Conservation (phyloP, 108 stramenopile genomes). For the Mayamaea pseudoterrestris region DNA sequence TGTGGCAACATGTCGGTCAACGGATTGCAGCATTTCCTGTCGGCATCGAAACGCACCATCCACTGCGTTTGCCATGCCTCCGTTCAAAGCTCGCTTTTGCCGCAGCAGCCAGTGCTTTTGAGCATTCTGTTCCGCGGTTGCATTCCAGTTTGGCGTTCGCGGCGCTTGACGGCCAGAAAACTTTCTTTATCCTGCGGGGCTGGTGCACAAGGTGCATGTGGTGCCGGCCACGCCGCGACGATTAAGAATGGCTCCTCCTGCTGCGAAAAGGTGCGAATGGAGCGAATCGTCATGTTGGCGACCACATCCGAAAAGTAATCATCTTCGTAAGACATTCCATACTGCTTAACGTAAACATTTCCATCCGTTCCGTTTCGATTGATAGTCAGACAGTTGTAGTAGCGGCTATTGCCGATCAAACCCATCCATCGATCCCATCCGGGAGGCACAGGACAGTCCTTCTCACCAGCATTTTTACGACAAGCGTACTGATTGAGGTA, state of each 20-base stretch:
- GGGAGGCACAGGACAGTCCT: slow-evolving; percentile 3
- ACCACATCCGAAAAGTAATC: slow-evolving; percentile 17
- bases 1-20: no score
- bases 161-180: no score
- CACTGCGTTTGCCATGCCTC: no score
- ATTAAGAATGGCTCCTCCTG: not conserved
- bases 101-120: no score
- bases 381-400: slow-evolving; percentile 9
- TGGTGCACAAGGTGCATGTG: no score
- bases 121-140: no score
- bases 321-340: slow-evolving; percentile 1
- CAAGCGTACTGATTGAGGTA: slow-evolving; percentile 18
- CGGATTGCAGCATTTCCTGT: no score
- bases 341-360: slow-evolving; percentile 2
- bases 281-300: not conserved
- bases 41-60: no score
- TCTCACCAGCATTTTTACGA: no score
- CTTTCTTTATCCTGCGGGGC: no score
- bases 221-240: slow-evolving; percentile 1
- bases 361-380: slow-evolving; percentile 1
- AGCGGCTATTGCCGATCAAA: slow-evolving; percentile 8
- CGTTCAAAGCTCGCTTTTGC: no score
- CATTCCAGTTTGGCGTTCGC: no score
- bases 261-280: slow-evolving; percentile 1
- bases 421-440: slow-evolving; percentile 16